A percentile compares a stretch with the other conserved stretches of the same genome.
Conservation (phyloP, 202 grass and related monocot genomes). For the Setaria italica region DNA sequence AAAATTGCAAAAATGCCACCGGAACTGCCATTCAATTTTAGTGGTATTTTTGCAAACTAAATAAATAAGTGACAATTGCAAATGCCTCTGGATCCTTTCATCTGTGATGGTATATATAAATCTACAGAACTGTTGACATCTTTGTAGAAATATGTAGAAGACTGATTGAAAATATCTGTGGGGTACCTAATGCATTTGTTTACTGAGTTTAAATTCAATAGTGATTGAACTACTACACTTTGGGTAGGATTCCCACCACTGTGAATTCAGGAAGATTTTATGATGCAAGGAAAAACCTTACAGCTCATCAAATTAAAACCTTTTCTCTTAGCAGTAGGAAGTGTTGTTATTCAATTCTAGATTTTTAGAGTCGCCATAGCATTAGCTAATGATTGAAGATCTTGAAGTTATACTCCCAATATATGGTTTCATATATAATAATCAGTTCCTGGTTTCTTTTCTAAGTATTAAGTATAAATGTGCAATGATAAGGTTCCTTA, state of each 20-base stretch:
- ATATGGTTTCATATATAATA: neutral
- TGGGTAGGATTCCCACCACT: too few relatives aligned
- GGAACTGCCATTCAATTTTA: neutral
- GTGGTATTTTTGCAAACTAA: neutral
- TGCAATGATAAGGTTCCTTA: neutral
- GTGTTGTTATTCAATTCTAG: neutral
- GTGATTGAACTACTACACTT: too few relatives aligned
- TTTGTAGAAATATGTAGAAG: neutral
- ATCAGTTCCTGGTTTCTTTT: neutral
- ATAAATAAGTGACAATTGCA: neutral
- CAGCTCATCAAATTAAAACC: too few relatives aligned
- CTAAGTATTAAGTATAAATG: neutral
- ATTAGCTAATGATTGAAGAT: neutral
- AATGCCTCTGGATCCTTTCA: neutral
- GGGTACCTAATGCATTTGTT: neutral
- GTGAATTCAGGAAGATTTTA: too few relatives aligned
- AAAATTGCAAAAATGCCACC: neutral
- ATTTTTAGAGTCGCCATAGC: too few relatives aligned
- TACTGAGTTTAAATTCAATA: neutral
- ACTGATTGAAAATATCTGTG: neutral
- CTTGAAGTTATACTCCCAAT: neutral
- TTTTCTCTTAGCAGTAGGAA: too few relatives aligned
- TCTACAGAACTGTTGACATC: neutral
- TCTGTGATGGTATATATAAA: neutral
- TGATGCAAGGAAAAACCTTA: too few relatives aligned